Base-by-base conservation (phyloP, 805 yeast species). In the Ogataea trehaloabstinens region DNA sequence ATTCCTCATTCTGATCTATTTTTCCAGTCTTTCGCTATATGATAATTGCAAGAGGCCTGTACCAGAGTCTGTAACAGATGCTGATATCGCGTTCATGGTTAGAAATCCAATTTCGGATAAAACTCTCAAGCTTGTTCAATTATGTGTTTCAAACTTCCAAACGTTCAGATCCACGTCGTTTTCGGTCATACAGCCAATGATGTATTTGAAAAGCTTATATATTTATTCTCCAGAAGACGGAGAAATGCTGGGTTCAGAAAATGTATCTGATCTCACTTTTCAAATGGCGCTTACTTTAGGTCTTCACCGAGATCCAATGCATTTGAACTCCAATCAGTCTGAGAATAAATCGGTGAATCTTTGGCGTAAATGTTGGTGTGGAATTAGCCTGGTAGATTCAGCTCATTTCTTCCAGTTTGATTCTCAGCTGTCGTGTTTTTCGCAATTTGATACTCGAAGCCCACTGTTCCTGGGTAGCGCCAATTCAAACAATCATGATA, bases 341-440 rank as follows among this genome's bases (percentile, higher is more conserved):
- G 58, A 64, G 19, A 69, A 63, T 29, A 56, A 56, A 34, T 60
- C 64, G 37, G 61, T 69, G 38, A 76, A 77, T 45, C 56, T 78
- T 6, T 68, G 81, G 71, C 63, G 85, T 44, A 80, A 80, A 48
- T 64, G 77, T 1, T 80, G 85, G 85, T 69, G 60, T 55, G 70
- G 67, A 16, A 54, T 77, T 21, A 56, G 61, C 4, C 59, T 67
- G 5, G 52, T 68, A 19, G 77, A 72, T 52, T 64, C 63, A 5
- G 60, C 64, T 31, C 74, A 70, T 45, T 62, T 69, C 19, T 57
- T 71, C 35, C 61, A 68, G 5, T 41, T 65, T 17, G 78, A 47
- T 18, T 31, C 40, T 3, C 38, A 25, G 11, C 40, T 42, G 27
- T 34, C 46, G 1, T 21, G 72, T 2, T 59, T 68, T 19, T 68